Percentiles rank a stretch among this genome's conserved stretches.
Conservation (phyloP, 2,329 filamentous ascomycete genomes). For the Fusarium udum region DNA sequence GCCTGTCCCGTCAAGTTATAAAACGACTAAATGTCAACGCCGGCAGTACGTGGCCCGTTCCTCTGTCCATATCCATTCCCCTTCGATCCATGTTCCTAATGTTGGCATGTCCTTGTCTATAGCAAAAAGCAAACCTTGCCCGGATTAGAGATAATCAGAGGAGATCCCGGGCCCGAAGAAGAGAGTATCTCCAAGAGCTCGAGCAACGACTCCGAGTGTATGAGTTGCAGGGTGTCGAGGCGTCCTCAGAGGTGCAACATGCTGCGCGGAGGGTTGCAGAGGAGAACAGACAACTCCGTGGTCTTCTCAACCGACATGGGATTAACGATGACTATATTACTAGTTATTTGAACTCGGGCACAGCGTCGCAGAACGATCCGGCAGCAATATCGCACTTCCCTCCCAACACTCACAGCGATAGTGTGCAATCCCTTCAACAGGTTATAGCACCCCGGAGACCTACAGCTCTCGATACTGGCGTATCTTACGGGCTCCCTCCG, state of each 20-base stretch:
- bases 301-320: conserved; percentile 66
- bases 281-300: conserved; percentile 73
- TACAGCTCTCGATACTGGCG: conserved; percentile 40
- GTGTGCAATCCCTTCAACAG: conserved; percentile 50
- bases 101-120: conserved; percentile 17
- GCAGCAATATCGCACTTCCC: conserved; percentile 33
- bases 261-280: conserved; percentile 74
- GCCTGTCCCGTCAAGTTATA: conserved; percentile 29
- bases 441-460: conserved; percentile 51
- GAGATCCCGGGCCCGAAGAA: conserved; percentile 76
- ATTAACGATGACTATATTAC: conserved; percentile 65
- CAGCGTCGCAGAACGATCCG: conserved; percentile 30
- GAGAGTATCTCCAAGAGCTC: conserved; percentile 77
- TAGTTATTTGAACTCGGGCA: conserved; percentile 47
- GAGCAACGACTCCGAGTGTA: conserved; percentile 69
- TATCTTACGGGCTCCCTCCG: conserved; percentile 43
- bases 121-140: conserved; percentile 54
- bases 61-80: conserved; percentile 5
- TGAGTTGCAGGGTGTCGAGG: conserved; percentile 73
- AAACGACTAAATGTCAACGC: conserved; percentile 46
- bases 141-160: conserved; percentile 82
- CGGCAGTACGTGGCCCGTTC: conserved; percentile 42
- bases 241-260: conserved; percentile 75
- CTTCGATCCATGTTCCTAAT: conserved; percentile 29
- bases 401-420: conserved; percentile 37